Evolutionary conservation across 1,284 basidiomycete genomes (phyloP).

Genomic region (Psilocybe mexicana): DNA sequence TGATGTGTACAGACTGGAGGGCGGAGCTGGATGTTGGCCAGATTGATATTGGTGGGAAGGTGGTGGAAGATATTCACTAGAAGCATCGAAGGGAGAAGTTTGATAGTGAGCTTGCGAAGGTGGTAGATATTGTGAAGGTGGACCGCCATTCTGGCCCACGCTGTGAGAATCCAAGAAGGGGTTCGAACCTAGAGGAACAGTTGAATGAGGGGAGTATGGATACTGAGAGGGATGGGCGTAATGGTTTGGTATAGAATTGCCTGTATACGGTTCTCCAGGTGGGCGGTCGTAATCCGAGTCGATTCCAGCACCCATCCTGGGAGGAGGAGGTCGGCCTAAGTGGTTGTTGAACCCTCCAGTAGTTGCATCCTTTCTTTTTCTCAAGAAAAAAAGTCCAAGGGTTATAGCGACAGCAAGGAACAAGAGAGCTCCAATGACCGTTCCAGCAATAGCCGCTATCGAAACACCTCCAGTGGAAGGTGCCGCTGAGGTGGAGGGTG

Average conservation of each 20-base stretch:
- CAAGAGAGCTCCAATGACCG: conserved; percentile 56
- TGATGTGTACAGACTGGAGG: background rate
- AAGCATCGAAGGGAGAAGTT: background rate
- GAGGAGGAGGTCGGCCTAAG: conserved; percentile 27
- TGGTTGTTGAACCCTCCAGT: conserved; percentile 17
- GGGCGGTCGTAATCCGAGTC: conserved; percentile 31
- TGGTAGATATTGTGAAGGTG: conserved; percentile 19
- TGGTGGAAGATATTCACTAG: background rate
- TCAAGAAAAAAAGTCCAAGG: conserved; percentile 51
- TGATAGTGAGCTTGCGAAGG: conserved; percentile 1
- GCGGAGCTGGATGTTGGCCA: background rate
- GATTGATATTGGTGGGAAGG: background rate
- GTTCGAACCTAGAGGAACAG: conserved; percentile 23
- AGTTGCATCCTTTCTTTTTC: conserved; percentile 34
- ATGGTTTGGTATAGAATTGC: conserved; percentile 24
- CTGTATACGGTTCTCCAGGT: conserved; percentile 21
- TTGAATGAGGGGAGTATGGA: conserved; percentile 17
- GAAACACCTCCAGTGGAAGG: conserved; percentile 31
- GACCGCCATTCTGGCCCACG: conserved; percentile 19
- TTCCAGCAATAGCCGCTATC: conserved; percentile 54
- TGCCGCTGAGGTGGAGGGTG: conserved; percentile 27
- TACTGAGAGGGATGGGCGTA: conserved; percentile 7
- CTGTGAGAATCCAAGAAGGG: conserved; percentile 31
- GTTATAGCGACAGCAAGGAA: conserved; percentile 51
- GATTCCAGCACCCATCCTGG: conserved; percentile 28